phyloP scores from a whole-genome alignment of 805 yeast genomes.

The Yarrowia hollandica region DNA sequence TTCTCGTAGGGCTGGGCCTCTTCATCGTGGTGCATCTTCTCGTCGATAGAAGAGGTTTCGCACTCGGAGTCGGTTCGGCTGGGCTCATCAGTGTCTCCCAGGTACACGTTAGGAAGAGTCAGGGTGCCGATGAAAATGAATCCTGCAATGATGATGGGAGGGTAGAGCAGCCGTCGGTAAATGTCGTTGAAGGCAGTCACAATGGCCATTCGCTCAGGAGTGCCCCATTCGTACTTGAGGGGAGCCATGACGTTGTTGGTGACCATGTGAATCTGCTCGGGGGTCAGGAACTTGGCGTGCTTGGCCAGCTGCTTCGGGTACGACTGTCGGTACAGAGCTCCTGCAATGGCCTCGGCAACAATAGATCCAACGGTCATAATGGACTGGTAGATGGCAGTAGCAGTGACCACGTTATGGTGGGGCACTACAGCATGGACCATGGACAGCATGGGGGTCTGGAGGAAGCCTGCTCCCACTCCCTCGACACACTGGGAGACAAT shows the following conservation, averaged over 20 bases:
- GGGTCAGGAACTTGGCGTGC: constrained; percentile 1
- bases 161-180: constrained; percentile 26
- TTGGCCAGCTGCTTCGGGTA: constrained; percentile 46
- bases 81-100: constrained; percentile 14
- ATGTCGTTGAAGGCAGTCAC: constrained; percentile 27
- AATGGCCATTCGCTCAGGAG: constrained; percentile 30
- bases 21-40: not conserved
- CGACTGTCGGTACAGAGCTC: constrained; percentile 69
- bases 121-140: constrained; percentile 13
- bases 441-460: constrained; percentile 63
- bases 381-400: constrained; percentile 57
- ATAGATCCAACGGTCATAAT: constrained; percentile 64
- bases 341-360: constrained; percentile 61
- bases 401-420: constrained; percentile 66
- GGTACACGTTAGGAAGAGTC: constrained; percentile 8
- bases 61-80: not conserved
- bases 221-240: constrained; percentile 9
- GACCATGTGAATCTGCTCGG: not conserved
- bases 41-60: not conserved
- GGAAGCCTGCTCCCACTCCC: constrained; percentile 74
- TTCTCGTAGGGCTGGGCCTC: not conserved
- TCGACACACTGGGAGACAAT: constrained; percentile 65
- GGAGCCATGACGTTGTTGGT: constrained; percentile 13
- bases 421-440: constrained; percentile 58
- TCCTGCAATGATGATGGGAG: constrained; percentile 27